Evolutionary conservation across 2,329 filamentous ascomycete genomes (phyloP), one percentile per base, ranked within the genome.

Genomic region (Ampelomyces quisqualis): DNA sequence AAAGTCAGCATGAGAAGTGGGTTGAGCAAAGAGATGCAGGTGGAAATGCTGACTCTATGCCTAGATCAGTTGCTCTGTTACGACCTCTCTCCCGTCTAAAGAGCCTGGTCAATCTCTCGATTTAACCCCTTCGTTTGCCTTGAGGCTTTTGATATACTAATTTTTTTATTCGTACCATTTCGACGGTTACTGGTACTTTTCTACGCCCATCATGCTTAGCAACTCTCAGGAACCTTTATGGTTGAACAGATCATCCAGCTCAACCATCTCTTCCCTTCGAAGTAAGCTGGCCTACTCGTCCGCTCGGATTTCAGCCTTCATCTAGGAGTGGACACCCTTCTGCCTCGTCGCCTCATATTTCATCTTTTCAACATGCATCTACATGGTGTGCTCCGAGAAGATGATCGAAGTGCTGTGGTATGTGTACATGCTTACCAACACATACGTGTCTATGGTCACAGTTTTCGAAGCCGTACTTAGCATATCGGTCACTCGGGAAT

Each of bases 351-450:
- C 51, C n/a, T 62, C 61, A 5, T 70, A 70, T 41, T 70, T 67
- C 28, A 45, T 63, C 34, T 64, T 67, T 41, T 69, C 65, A 9
- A 58, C 58, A 40, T 65, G 51, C 13, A 49, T 68, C 14, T 70
- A 70, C 52, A 65, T 67, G 52, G 53, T 66, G 15, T 59, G 54
- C 23, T 54, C 57, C 4, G 44, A 56, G 9, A 47, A 48, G 20
- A 37, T 62, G 22, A 65, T 64, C 14, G 53, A 57, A 23, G 47
- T 69, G 5, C 67, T 70, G 45, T 70, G 66, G 66, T 69, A 67
- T 43, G 39, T 69, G 26, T 70, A 69, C 47, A 52, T 69, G 39
- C 53, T 57, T n/a, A 66, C 63, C 22, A 70, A 70, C 46, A 64
- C 58, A 34, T 68, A 68, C 45, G 66, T 69, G 24, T 64, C 64